A percentile compares a stretch with the other conserved stretches of the same genome.
These are phyloP conservation scores for Ogataea glucozyma DNA, from an alignment of 805 yeast genomes.

Conservation along the genomic window DNA sequence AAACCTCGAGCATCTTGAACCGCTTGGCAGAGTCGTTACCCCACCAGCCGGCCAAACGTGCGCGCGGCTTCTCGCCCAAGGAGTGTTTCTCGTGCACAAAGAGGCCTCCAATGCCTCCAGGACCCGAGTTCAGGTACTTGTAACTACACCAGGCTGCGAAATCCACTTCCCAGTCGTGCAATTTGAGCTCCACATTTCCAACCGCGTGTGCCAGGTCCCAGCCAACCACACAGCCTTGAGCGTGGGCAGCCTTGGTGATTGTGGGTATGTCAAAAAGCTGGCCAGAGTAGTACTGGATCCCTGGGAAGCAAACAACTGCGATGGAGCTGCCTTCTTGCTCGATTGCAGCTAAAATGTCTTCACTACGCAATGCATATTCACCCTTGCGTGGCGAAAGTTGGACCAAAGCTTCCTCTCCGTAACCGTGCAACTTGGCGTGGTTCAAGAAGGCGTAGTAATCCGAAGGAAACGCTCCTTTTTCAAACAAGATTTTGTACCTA, in stretches of 20 bases:
- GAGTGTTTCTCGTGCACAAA: constrained; percentile 61
- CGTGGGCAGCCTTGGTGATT: constrained; percentile 68
- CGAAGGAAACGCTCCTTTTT: constrained; percentile 87
- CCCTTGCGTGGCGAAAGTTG: constrained; percentile 63
- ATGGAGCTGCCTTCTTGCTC: constrained; percentile 57
- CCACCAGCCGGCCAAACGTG: constrained; percentile 97
- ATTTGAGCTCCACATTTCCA: constrained; percentile 74
- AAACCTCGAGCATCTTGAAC: constrained; percentile 76
- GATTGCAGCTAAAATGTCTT: constrained; percentile 59
- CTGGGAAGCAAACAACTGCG: constrained; percentile 79
- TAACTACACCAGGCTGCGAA: constrained; percentile 96
- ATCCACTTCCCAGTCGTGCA: constrained; percentile 90
- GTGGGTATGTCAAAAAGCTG: constrained; percentile 73
- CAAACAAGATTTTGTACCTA: constrained; percentile 74
- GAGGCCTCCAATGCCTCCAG: constrained; percentile 89
- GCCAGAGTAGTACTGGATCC: constrained; percentile 91
- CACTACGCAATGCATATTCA: constrained; percentile 57
- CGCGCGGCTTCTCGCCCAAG: constrained; percentile 38
- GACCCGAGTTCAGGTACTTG: constrained; percentile 89
- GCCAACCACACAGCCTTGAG: constrained; percentile 60
- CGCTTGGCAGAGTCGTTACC: constrained; percentile 73
- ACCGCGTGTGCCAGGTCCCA: constrained; percentile 97
- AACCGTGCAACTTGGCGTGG: constrained; percentile 63
- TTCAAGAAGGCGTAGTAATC: constrained; percentile 85
- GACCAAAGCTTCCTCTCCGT: constrained; percentile 54